Base-by-base conservation (phyloP, 371 early-diverging fungal species). In the Umbelopsis sp. region DNA sequence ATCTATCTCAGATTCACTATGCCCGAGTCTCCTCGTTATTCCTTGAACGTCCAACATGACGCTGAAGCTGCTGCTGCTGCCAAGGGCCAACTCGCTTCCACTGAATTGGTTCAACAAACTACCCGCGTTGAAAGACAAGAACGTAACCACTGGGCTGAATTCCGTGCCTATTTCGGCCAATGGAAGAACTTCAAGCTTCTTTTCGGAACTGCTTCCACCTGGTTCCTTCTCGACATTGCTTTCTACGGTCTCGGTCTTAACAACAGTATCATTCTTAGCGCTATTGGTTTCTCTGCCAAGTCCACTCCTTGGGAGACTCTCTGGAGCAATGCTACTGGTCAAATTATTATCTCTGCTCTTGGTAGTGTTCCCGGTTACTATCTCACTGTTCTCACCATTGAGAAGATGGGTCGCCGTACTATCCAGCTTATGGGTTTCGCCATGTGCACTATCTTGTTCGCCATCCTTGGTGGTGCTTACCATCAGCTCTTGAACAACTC, bases 291-390 rank as follows among this genome's bases (percentile, higher is more conserved):
- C 74, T 76, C 80, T 24, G 78, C 79, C 64, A 76, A 80, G 62
- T 72, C 75, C 50, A 84, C 87, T 62, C 80, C 86, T 66, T 86
- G 77, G 65, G 80, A 85, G 45, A 79, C 80, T 44, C 75, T 89
- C 41, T 86, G 86, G 83, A 82, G 80, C 75, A 84, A 84, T 65
- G 80, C 90, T 62, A 84, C 93, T 65, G 94, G 94, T 62, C 92
- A 93, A 79, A 86, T 93, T 69, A 90, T 96, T 70, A 89, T 96
- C 70, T 87, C 92, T 45, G 82, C 89, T 69, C 81, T 92, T 63
- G 96, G 96, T 70, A 89, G 92, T 50, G 90, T 95, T 20, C 96
- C 96, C 4, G 96, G 96, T 62, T 96, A 96, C 86, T 94, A 89
- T 83, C 76, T 90, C 24, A 91, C 93, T 50, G 94, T 94, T 50